Conservation (phyloP, 2,329 filamentous ascomycete genomes). For the Penicillium digitatum region DNA sequence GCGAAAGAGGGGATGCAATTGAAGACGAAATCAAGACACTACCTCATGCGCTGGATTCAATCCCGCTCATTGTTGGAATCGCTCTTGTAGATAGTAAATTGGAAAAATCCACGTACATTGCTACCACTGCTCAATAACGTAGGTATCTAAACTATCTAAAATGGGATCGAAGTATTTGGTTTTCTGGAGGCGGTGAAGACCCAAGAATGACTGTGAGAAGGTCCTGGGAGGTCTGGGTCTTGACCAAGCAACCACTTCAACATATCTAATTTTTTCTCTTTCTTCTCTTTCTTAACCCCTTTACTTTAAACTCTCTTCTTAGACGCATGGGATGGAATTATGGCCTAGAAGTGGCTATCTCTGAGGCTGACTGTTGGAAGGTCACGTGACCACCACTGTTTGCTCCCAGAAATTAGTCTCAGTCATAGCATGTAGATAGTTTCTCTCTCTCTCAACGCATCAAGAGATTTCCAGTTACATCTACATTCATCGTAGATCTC, state of each 20-base stretch:
- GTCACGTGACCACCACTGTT: no score
- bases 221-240: background rate
- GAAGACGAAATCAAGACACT: background rate
- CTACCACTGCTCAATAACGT: background rate
- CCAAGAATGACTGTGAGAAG: background rate
- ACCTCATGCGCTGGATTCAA: background rate
- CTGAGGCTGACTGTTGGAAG: no score
- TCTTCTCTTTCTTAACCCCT: background rate
- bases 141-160: background rate
- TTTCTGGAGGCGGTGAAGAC: no score
- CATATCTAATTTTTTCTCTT: background rate
- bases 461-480: no score
- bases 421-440: no score
- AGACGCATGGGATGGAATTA: background rate
- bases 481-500: no score
- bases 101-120: background rate
- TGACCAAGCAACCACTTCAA: background rate
- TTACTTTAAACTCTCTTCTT: background rate
- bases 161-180: no score
- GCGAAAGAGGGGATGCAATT: background rate
- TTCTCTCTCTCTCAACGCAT: no score
- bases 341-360: no score
- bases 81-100: background rate
- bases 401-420: no score
- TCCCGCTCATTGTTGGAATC: background rate